These are phyloP conservation scores for Backusella circina DNA, from an alignment of 192 early-diverging fungal genomes.

Conservation along the genomic window DNA sequence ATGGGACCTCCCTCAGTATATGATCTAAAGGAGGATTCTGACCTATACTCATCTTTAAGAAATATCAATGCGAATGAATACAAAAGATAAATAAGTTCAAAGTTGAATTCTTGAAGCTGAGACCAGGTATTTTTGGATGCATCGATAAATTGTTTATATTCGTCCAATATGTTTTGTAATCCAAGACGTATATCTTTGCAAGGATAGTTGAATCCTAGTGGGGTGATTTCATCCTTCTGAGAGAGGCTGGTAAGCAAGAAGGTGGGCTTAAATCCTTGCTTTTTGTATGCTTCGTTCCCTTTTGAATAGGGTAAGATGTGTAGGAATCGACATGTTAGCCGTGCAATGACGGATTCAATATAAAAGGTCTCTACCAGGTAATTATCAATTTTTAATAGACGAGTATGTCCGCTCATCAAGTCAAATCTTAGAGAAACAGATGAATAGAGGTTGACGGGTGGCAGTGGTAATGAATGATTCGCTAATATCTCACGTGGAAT, in stretches of 20 bases:
- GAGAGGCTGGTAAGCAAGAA: neutral
- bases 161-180: neutral
- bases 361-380: conserved; percentile 13
- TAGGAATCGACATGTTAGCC: neutral
- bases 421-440: conserved; percentile 18
- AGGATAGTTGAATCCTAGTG: neutral
- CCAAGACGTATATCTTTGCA: neutral
- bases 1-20: neutral
- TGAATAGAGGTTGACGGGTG: neutral
- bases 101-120: neutral
- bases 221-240: neutral
- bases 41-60: neutral
- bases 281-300: neutral
- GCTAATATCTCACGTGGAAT: conserved; percentile 6
- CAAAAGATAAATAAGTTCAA: neutral
- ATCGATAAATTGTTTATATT: neutral
- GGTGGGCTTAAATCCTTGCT: neutral
- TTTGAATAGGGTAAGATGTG: neutral
- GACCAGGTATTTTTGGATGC: neutral
- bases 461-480: neutral
- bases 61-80: neutral
- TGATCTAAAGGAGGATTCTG: neutral
- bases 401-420: neutral
- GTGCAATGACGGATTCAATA: neutral
- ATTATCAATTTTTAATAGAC: neutral